Evolutionary conservation across 306 rosid genomes (phyloP), one percentile per base, ranked within the genome.

Genomic region (Medicago ruthenica): DNA sequence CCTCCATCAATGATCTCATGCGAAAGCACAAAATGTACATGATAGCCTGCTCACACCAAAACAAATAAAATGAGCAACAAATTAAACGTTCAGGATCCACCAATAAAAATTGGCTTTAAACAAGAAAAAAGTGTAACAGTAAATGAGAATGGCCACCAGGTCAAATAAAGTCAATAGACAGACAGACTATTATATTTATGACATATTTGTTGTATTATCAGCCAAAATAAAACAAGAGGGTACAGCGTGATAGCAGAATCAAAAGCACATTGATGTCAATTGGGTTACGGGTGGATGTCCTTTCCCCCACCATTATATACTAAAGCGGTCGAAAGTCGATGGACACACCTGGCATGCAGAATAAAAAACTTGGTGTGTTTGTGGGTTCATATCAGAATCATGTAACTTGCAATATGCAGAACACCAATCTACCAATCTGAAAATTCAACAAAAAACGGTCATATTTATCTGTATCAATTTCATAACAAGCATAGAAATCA

Each of bases 11-110:
- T 21, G 97, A 92, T 77, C 84, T 86, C 93, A 93, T 83, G 51
- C 92, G 93, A 61, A 93, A 93, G 77, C 97, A 93, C 39, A 93
- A 71, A 51, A 88, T 76, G 82, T 91, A 91, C 97, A 93, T 89
- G 53, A 91, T 80, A 41, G 93, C 96, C 98, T 93, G 90, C 71
- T 60, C 42, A 7, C 9, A 15, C 12, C 7, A 60, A 67, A 62
- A 50, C 48, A 44, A 80, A 40, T 17, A 16, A 5, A 59, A 41
- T 39, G 47, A 72, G 58, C 60, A 69, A 66, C 53, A 69, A 34
- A 76, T 27, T 36, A 73, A 50, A 17, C 15, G 51, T 45, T 22
- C 24, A 3, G 4, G 60, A 54, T 18, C 27, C 40, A 41, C 36
- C 15, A 34, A 61, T 48, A 50, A 20, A n/a, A 2, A 20, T 11